These are phyloP conservation scores for Scorias spongiosa DNA, from an alignment of 2,329 filamentous ascomycete species.

Conservation along the genomic window DNA sequence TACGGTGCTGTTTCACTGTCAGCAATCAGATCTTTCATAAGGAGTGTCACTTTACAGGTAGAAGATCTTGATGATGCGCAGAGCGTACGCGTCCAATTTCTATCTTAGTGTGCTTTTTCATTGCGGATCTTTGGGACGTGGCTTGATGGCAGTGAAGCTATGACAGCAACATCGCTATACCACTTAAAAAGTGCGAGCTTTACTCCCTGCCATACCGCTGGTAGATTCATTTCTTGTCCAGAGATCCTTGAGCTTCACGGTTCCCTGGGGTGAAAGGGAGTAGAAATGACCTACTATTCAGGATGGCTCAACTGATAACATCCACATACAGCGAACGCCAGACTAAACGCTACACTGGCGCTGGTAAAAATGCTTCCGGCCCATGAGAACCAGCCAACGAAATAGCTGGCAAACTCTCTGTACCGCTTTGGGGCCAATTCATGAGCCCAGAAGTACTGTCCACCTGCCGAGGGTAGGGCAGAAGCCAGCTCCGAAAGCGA, in stretches of 20 bases:
- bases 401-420: slow-evolving; percentile 43
- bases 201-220: too few species aligned
- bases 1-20: slow-evolving; percentile 12
- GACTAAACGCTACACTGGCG: slow-evolving; percentile 35
- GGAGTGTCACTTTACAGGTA: too few species aligned
- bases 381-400: slow-evolving; percentile 59
- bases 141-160: too few species aligned
- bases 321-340: slow-evolving; percentile 34
- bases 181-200: too few species aligned
- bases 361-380: slow-evolving; percentile 68
- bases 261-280: too few species aligned
- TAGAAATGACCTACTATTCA: slow-evolving; percentile 29
- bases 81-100: too few species aligned
- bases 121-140: too few species aligned
- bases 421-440: slow-evolving; percentile 41
- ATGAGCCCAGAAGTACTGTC: slow-evolving; percentile 64
- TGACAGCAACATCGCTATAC: too few species aligned
- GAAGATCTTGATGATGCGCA: too few species aligned
- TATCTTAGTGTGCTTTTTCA: too few species aligned
- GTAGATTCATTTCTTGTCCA: too few species aligned
- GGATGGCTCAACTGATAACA: slow-evolving; percentile 39
- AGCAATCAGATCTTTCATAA: not conserved
- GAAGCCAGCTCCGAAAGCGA: slow-evolving; percentile 60
- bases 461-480: slow-evolving; percentile 58
- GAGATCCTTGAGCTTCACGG: too few species aligned